Base-by-base conservation (phyloP, 495 filamentous ascomycete species). In the Aspergillus homomorphus region DNA sequence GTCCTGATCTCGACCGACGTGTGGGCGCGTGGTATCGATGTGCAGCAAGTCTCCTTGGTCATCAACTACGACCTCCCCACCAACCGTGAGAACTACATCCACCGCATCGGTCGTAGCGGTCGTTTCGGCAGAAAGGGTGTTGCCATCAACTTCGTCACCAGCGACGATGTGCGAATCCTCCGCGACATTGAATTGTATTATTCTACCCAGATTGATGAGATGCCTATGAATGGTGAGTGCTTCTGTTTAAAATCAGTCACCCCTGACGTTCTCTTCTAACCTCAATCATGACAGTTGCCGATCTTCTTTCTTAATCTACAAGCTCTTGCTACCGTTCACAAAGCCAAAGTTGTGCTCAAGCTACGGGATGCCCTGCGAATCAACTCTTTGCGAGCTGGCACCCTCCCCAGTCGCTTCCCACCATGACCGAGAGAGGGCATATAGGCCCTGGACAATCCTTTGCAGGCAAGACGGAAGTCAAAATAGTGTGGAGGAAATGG, bases 81-180 rank as follows among this genome's bases (percentile, higher is more conserved):
- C 69, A 99, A 99, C 78, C 92, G 94, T 84, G 94, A 99, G 77
- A 99, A 99, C 78, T 99, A 99, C 75, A 98, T 99, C 72, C 94
- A 99, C 75, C 86, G 94, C 62, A 99, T 99, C 67, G 94, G 94
- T 73, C 87, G 94, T 70, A 89, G 89, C 72, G 94, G 94, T 68
- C 87, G 94, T 63, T 99, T 99, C 75, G 94, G 94, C 61, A 84
- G 94, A 50, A 99, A 99, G 80, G 94, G 94, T 82, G 94, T 99
- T 64, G 94, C 94, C 10, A 99, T 99, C 82, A 99, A 99, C 80
- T 99, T 99, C 62, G 94, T 99, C 56, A 99, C 94, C 1, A 90
- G 84, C 68, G 94, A 99, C 61, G 94, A 99, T 71, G 94, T 99
- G 51, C 87, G 95, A 63, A 99, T 99, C 71, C 81, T 99, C 68